Conservation (phyloP, 345 rosid species). For the Citrus australasica region DNA sequence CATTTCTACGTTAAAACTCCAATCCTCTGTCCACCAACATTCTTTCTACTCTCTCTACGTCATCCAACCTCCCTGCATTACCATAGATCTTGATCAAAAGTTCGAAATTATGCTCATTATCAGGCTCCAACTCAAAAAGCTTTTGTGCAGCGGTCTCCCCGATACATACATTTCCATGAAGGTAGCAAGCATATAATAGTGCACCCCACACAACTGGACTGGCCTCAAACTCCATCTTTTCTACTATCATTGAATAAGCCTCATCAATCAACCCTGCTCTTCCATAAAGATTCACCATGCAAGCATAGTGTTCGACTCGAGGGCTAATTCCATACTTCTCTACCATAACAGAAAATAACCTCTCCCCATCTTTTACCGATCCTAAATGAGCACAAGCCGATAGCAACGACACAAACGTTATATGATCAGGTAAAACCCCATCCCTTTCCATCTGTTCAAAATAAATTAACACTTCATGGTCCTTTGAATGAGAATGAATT, state of each 20-base stretch:
- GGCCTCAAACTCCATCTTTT: conserved; percentile 62
- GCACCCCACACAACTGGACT: conserved; percentile 94
- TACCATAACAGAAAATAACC: conserved; percentile 50
- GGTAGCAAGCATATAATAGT: conserved; percentile 62
- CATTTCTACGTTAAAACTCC: conserved; percentile 7
- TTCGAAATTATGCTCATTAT: conserved; percentile 74
- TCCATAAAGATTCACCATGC: conserved; percentile 81
- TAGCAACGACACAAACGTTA: conserved; percentile 76
- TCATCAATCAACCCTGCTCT: conserved; percentile 59
- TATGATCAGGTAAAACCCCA: conserved; percentile 43
- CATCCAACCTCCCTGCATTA: conserved; percentile 40
- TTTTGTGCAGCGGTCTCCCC: conserved; percentile 67
- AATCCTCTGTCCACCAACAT: conserved; percentile 75
- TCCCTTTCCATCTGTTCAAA: conserved; percentile 58
- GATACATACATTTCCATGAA: conserved; percentile 54
- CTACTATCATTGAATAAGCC: conserved; percentile 54
- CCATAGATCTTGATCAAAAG: conserved; percentile 65
- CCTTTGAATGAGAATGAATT: conserved; percentile 59
- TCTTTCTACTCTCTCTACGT: conserved; percentile 54
- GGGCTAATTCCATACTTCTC: conserved; percentile 44
- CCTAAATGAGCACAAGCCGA: conserved; percentile 74
- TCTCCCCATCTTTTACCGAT: conserved; percentile 62
- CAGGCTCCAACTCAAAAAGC: conserved; percentile 81
- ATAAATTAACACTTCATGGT: conserved; percentile 41
- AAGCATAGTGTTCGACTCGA: conserved; percentile 71